A percentile compares a stretch with the other conserved stretches of the same genome.
Conservation (phyloP, 83 land plant genomes). For the Thuja plicata region DNA sequence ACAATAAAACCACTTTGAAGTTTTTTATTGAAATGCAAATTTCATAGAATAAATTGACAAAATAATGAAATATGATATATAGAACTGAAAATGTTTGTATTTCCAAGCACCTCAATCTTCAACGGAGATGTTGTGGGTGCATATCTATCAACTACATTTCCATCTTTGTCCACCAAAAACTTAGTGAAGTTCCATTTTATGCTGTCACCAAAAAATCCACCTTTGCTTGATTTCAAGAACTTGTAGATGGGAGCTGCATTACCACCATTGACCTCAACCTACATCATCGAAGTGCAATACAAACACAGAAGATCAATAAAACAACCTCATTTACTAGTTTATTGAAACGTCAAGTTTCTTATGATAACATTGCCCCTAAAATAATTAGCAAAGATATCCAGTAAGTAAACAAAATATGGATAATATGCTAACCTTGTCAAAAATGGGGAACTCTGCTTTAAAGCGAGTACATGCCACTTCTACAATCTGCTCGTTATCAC, state of each 20-base stretch:
- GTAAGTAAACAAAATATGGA: not conserved
- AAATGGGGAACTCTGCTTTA: slow-evolving; percentile 62
- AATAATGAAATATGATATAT: not conserved
- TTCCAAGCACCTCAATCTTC: slow-evolving; percentile 66
- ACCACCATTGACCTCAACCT: slow-evolving; percentile 65
- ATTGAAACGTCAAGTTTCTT: not conserved
- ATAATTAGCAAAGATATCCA: not conserved
- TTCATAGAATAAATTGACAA: not conserved
- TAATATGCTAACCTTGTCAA: slow-evolving; percentile 37
- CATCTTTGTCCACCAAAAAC: slow-evolving; percentile 66
- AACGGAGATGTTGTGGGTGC: slow-evolving; percentile 83
- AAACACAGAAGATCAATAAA: not conserved
- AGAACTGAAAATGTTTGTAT: not conserved
- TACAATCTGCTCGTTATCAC: slow-evolving; percentile 49
- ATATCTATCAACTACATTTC: slow-evolving; percentile 67
- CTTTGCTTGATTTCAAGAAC: slow-evolving; percentile 61
- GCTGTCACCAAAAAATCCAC: slow-evolving; percentile 54
- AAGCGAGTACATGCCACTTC: slow-evolving; percentile 62
- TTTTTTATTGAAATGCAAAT: not conserved
- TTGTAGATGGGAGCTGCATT: slow-evolving; percentile 60
- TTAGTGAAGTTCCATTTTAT: slow-evolving; percentile 81
- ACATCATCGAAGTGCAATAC: slow-evolving; percentile 2
- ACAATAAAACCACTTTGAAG: not conserved
- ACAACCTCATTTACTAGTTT: too few species aligned
- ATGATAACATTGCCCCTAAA: not conserved